These are phyloP conservation scores for Septoria linicola DNA, from an alignment of 2,329 filamentous ascomycete genomes.

Conservation along the genomic window DNA sequence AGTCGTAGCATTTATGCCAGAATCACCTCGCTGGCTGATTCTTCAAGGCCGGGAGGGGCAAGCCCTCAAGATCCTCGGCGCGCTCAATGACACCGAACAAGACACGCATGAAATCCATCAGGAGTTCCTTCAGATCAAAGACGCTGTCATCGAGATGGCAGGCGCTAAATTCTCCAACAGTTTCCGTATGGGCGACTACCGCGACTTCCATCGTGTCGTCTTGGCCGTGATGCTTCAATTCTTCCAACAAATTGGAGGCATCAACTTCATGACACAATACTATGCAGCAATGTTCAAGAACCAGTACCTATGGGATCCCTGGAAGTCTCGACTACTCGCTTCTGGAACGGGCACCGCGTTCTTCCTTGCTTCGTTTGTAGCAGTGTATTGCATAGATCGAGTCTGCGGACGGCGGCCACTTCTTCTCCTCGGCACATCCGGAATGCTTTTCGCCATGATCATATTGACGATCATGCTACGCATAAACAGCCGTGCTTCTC, in stretches of 20 bases:
- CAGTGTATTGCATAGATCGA: slow-evolving; percentile 45
- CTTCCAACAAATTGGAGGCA: slow-evolving; percentile 39
- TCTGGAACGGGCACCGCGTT: slow-evolving; percentile 45
- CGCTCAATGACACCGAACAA: slow-evolving; percentile 48
- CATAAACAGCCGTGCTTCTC: slow-evolving; percentile 39
- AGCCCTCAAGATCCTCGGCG: slow-evolving; percentile 48
- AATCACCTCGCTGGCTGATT: slow-evolving; percentile 50
- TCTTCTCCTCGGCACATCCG: slow-evolving; percentile 37
- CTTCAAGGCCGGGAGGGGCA: slow-evolving; percentile 56
- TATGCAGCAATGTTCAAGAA: slow-evolving; percentile 45
- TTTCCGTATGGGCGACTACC: slow-evolving; percentile 36
- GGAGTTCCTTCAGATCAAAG: slow-evolving; percentile 55
- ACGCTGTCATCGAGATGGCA: slow-evolving; percentile 50
- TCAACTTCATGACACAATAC: slow-evolving; percentile 45
- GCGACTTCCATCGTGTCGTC: slow-evolving; percentile 38
- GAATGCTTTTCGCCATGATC: slow-evolving; percentile 64
- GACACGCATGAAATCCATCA: slow-evolving; percentile 48
- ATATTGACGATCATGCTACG: slow-evolving; percentile 49
- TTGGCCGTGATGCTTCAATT: slow-evolving; percentile 40
- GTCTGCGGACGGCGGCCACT: slow-evolving; percentile 36
- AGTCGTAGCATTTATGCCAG: slow-evolving; percentile 32
- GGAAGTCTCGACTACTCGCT: slow-evolving; percentile 36
- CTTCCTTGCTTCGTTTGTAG: slow-evolving; percentile 52
- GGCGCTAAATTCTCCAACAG: slow-evolving; percentile 35
- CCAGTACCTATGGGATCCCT: slow-evolving; percentile 33